Base-by-base conservation (phyloP, 768 basidiomycete genomes). In the Tulasnella sp. region DNA sequence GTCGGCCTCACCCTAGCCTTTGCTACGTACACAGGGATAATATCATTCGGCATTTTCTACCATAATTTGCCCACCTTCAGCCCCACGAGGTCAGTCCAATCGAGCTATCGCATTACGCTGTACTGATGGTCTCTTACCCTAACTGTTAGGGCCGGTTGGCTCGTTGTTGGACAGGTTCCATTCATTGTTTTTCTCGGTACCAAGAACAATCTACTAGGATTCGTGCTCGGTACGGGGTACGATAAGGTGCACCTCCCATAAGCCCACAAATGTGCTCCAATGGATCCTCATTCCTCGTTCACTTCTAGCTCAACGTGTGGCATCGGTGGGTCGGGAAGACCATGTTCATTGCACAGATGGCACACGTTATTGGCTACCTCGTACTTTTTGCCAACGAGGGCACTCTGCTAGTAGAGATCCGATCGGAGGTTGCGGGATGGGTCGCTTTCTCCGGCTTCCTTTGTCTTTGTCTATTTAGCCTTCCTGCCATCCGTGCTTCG, bases 241-340 rank as follows among this genome's bases (percentile, higher is more conserved):
- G 60, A 63, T 26, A 51, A 52, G 34, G 61, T 61, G 10, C 1
- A 47, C 27, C 34, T 27, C 7, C 10, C 13, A 27, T 23, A 7
- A 17, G 17, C 86, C 85, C 0, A 19, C n/a, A n/a, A n/a, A n/a
- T n/a, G n/a, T 38, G 34, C 34, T 38, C 15, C 34, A 38, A 38
- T 38, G 34, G 30, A 23, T 42, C 34, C 5, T 38, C 7, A 38
- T 38, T 7, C 15, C 7, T 44, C 17, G 34, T 13, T 29, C 9
- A 44, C 44, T 38, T 7, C 15, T 56, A 86, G 83, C 74, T 88
- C 55, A 88, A 88, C 70, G 88, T 76, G 68, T 70, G 88, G 8
- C 88, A 91, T 70, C 81, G 88, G 23, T 83, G 82, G 68, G 72
- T 77, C 3, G 88, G 85, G 11, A 72, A 77, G 23, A 69, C 83